Evolutionary conservation across 2,329 filamentous ascomycete genomes (phyloP).

Genomic region (Macrophomina phaseolina): DNA sequence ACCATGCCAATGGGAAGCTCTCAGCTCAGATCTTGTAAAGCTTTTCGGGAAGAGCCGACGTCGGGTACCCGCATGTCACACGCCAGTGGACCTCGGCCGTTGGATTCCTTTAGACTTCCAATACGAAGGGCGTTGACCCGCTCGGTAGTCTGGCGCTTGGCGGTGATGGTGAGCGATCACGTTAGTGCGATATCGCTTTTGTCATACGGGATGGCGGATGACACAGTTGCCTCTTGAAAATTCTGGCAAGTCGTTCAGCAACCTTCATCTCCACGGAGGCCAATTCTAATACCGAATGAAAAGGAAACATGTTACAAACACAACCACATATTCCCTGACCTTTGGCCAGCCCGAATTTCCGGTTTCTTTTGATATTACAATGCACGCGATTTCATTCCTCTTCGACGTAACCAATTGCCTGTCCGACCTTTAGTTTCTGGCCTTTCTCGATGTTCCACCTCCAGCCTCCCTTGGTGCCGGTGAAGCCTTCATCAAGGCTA

Average conservation of each 20-base stretch:
- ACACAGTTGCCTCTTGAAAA: neutral
- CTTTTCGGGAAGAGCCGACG: neutral
- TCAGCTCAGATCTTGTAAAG: neutral
- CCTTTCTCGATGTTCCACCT: constrained; percentile 87
- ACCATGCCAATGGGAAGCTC: neutral
- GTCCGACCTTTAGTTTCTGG: constrained; percentile 85
- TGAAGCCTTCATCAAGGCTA: constrained; percentile 62
- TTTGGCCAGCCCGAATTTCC: neutral
- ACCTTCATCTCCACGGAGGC: neutral
- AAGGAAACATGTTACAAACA: neutral
- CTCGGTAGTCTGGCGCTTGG: neutral
- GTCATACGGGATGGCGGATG: too few relatives aligned
- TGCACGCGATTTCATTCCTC: constrained; percentile 40
- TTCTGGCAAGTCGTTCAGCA: neutral
- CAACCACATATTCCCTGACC: neutral
- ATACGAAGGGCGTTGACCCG: neutral
- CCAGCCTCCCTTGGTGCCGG: constrained; percentile 69
- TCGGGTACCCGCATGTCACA: neutral
- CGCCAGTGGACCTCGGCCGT: neutral
- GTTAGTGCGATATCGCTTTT: too few relatives aligned
- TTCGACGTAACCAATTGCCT: constrained; percentile 79
- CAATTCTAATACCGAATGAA: too few relatives aligned
- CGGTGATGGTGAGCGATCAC: neutral
- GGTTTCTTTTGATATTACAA: neutral
- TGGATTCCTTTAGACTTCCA: neutral